Evolutionary conservation across 768 basidiomycete species (phyloP).

Genomic region (Boletus huronensis): DNA sequence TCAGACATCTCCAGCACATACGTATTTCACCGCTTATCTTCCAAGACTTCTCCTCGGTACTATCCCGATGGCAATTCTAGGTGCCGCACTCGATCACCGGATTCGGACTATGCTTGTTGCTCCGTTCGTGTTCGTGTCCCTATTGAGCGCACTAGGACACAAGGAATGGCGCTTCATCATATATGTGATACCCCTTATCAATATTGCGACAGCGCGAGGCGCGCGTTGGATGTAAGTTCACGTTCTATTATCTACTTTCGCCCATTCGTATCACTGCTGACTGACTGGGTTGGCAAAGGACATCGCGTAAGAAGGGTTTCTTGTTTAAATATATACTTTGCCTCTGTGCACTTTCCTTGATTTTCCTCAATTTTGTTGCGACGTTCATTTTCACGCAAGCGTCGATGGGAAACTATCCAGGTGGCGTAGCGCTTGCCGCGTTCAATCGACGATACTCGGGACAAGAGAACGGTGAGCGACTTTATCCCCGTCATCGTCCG

Average conservation of each 20-base stretch:
- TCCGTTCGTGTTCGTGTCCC: constrained; percentile 47
- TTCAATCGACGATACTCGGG: constrained; percentile 54
- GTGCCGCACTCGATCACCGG: constrained; percentile 44
- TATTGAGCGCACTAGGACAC: constrained; percentile 79
- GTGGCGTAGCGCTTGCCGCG: constrained; percentile 63
- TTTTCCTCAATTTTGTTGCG: constrained; percentile 50
- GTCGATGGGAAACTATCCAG: constrained; percentile 84
- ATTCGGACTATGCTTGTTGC: constrained; percentile 51
- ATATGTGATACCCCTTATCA: constrained; percentile 80
- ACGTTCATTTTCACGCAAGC: constrained; percentile 54
- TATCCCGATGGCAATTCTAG: constrained; percentile 58
- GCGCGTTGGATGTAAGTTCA: constrained; percentile 58
- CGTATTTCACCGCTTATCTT: constrained; percentile 64
- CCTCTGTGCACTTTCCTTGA: constrained; percentile 43
- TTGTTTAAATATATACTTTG: constrained; percentile 45
- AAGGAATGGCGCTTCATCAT: constrained; percentile 98
- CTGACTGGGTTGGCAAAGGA: constrained; percentile 31
- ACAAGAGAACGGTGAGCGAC: constrained; percentile 30
- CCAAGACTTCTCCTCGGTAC: constrained; percentile 75
- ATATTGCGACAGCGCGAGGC: constrained; percentile 72
- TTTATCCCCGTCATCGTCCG: neutral
- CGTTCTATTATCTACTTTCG: neutral
- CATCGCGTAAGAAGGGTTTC: constrained; percentile 45
- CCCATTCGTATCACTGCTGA: neutral
- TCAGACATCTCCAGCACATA: constrained; percentile 65